These are phyloP conservation scores for Prunus salicina DNA, from an alignment of 306 rosid genomes.

Conservation along the genomic window DNA sequence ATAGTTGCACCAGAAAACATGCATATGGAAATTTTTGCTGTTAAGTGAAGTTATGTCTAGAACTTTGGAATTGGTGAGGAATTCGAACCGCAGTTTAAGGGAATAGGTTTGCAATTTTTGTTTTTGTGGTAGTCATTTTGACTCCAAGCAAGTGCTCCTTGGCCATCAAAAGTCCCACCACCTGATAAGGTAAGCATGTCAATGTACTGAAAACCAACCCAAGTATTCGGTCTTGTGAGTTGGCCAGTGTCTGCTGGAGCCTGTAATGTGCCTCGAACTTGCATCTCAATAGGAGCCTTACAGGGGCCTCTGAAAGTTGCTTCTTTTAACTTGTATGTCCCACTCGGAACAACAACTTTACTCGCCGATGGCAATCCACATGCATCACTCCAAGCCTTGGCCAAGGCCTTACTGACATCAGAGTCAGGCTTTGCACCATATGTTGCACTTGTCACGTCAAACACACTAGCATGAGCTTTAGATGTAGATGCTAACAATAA, in stretches of 20 bases:
- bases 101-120: background rate
- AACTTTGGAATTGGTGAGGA: background rate
- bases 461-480: background rate
- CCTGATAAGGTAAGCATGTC: background rate
- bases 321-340: background rate
- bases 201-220: slow-evolving; percentile 4
- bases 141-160: background rate
- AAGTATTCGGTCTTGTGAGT: background rate
- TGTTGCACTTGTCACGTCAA: background rate
- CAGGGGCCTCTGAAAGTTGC: slow-evolving; percentile 8
- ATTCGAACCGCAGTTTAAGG: background rate
- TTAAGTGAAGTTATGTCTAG: background rate
- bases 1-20: background rate
- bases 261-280: background rate
- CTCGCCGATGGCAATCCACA: background rate
- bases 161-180: slow-evolving; percentile 18
- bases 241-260: background rate
- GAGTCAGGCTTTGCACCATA: background rate
- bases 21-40: slow-evolving; percentile 4
- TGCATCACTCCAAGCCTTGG: slow-evolving; percentile 1
- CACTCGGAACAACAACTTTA: background rate
- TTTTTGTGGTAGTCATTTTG: background rate
- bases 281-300: background rate
- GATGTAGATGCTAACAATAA: background rate
- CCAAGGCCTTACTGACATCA: background rate